Evolutionary conservation across 768 basidiomycete species (phyloP), one percentile per base, ranked within the genome.

Genomic region (Serpula lacrymans): DNA sequence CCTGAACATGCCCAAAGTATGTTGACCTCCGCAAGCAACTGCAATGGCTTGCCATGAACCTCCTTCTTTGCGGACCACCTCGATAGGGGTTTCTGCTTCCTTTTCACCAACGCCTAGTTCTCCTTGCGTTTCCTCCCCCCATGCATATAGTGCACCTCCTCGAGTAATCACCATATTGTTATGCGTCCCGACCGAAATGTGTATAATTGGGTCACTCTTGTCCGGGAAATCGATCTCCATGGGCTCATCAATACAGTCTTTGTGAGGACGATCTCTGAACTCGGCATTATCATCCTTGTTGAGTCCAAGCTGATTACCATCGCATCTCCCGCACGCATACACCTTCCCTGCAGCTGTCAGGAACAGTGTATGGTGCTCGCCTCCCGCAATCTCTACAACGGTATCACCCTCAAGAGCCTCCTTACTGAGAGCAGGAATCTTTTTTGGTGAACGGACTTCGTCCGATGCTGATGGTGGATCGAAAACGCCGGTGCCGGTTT

Each of bases 341-440:
- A 98, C 88, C 46, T 81, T 78, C 34, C 95, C 95, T 23, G 77
- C 72, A 27, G 77, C 73, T 9, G 93, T 86, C 49, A 92, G 70
- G 74, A 99, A 98, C 34, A 98, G 59, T 0, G 92, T 82, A 58
- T 99, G 93, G 51, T 96, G 88, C 42, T 86, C 82, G 32, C 95
- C 92, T 13, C 85, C 90, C 16, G 55, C 72, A 48, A 97, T 89
- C 57, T 89, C 77, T 16, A 82, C 66, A 34, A 91, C 77, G 2
- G 65, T 65, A 37, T 78, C 81, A 35, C 75, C 82, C 3, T 59
- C 70, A 6, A 89, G 76, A 30, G 75, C 74, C 28, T 69, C 63
- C 51, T 75, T 79, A 65, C 77, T 75, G 7, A 92, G 73, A 5
- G 74, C 68, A 34, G 70, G 61, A n/a, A 92, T 79, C 39, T 72